Evolutionary conservation across 768 basidiomycete species (phyloP), one percentile per base, ranked within the genome.

Genomic region (Boletus reticulatus): DNA sequence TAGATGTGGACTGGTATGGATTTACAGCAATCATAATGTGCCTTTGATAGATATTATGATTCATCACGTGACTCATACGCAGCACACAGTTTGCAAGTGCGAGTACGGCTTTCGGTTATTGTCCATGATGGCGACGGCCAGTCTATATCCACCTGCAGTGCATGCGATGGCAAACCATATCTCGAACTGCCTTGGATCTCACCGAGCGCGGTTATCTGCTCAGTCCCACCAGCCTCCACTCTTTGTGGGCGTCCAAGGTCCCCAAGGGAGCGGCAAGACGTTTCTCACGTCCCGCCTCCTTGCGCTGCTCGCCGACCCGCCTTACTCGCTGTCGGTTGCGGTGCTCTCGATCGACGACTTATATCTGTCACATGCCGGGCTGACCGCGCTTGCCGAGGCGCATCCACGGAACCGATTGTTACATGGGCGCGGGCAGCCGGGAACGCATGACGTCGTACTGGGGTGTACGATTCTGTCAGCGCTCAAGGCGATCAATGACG

Each of bases 191-290:
- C 63, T 80, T n/a, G n/a, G n/a, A 36, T 17, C 34, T 2, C 73
- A 76, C 62, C 72, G 70, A 20, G 36, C 62, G 34, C 67, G 56
- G 48, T 50, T 53, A 52, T 24, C 50, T 19, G 9, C 54, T n/a
- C 43, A 24, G n/a, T 27, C 41, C 10, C 47, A 14, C 7, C 50
- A 13, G 12, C 67, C 69, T 22, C 94, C 95, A 4, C 75, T 97
- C 16, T 88, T 97, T 57, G 84, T 95, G 13, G 94, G 86, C 3
- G 66, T 97, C 16, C 95, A 97, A 73, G 95, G 95, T 1, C 94
- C 95, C 0, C 95, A 98, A 72, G 95, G 95, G 12, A 90, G 89
- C 50, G 94, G 95, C 34, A 98, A 98, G 76, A 88, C 94, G 0
- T 92, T 81, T 66, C 77, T 93, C 27, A 84, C 90, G 6, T 76